Evolutionary conservation across 495 filamentous ascomycete genomes (phyloP).

Genomic region (Friedmanniomyces endolithicus): DNA sequence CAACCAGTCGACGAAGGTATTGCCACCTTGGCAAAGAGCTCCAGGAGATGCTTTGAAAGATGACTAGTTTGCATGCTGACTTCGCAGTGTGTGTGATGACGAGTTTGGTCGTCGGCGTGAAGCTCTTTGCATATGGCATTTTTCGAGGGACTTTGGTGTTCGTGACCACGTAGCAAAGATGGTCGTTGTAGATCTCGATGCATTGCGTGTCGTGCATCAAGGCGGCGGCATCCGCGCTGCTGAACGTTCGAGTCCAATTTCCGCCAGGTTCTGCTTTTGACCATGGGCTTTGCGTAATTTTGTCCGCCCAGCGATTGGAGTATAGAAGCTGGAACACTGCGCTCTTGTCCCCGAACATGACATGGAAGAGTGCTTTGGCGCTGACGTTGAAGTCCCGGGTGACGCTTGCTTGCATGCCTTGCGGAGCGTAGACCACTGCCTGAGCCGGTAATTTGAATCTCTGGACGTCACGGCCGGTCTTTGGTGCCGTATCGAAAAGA

Average conservation of each 20-base stretch:
- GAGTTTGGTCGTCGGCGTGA: conserved; percentile 77
- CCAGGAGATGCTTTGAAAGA: conserved; percentile 85
- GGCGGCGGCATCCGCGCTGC: background rate
- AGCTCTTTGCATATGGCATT: conserved; percentile 64
- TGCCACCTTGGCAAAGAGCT: background rate
- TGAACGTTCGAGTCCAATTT: conserved; percentile 12
- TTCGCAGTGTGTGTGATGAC: conserved; percentile 89
- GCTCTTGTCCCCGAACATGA: conserved; percentile 90
- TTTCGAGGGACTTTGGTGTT: conserved; percentile 85
- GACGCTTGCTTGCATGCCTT: conserved; percentile 54
- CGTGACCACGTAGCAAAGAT: conserved; percentile 88
- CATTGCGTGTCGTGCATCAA: conserved; percentile 56
- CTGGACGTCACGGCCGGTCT: conserved; percentile 40
- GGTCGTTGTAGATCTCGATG: conserved; percentile 85
- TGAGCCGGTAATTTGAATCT: conserved; percentile 79
- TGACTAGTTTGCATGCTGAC: conserved; percentile 77
- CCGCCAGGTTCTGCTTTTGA: conserved; percentile 42
- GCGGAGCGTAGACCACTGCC: conserved; percentile 70
- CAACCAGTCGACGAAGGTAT: conserved; percentile 42
- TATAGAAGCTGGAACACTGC: conserved; percentile 87
- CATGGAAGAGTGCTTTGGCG: conserved; percentile 86
- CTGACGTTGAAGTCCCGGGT: conserved; percentile 77
- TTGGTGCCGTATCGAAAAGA: conserved; percentile 28
- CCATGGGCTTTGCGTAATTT: conserved; percentile 80
- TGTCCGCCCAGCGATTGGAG: conserved; percentile 66